Base-by-base conservation (phyloP, 169 alveolate genomes). In the Amoebophrya sp. region DNA sequence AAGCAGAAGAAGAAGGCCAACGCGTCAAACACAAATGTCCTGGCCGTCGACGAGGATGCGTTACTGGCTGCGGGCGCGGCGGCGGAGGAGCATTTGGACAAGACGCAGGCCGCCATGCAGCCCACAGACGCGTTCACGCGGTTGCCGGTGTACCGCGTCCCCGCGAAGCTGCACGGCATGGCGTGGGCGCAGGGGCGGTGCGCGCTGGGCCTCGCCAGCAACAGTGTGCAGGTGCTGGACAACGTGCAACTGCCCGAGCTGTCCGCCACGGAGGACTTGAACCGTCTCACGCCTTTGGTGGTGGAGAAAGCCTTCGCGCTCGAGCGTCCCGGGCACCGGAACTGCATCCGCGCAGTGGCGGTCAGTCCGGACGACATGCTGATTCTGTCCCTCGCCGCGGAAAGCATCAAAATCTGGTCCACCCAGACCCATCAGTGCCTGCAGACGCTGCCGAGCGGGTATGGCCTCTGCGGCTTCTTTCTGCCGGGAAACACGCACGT, bases 111-210 rank as follows among this genome's bases (percentile, higher is more conserved):
- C 38, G 1, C 10, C 10, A 7, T 7, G 7, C 83, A 66, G 32
- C 83, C 83, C 7, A 66, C 83, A 25, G 83, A 66, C 83, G 83
- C 32, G 35, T 66, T 66, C 83, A 66, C 83, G 83, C 83, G 83
- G 18, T 25, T 66, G 29, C 83, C 83, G 1, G 39, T n/a, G 0
- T n/a, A 12, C 18, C 83, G 83, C 10, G 83, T 25, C 83, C 29
- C 1, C 38, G 83, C 83, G 39, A 66, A 66, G 83, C 12, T 66
- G 7, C 83, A 66, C 83, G 83, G 83, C 12, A 66, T 66, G 83
- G 83, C 83, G 7, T 66, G 83, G 83, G 32, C 83, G 35, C 10
- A 2, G 2, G 35, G 35, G 39, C 83, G 83, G 32, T 66, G 83
- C 35, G 83, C 83, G 10, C 35, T 66, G 83, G 83, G 83, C 32